A percentile compares a stretch with the other conserved stretches of the same genome.
phyloP scores from a whole-genome alignment of 2,329 filamentous ascomycete genomes.

The Colletotrichum shisoi region DNA sequence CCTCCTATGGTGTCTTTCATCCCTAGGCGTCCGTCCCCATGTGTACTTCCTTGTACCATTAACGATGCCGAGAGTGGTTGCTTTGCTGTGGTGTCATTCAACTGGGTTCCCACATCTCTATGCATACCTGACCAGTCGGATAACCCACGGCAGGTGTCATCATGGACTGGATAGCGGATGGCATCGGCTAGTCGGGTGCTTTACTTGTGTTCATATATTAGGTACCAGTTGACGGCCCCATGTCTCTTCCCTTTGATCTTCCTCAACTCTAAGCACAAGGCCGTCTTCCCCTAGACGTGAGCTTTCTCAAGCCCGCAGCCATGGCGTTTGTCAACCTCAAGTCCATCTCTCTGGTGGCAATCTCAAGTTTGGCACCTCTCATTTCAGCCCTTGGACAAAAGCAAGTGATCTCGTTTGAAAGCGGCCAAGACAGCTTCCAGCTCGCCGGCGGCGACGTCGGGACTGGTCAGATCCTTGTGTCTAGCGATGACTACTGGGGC shows the following conservation, averaged over 20 bases:
- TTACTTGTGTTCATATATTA: constrained; percentile 20
- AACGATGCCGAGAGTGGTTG: constrained; percentile 15
- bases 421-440: constrained; percentile 44
- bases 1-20: constrained; percentile 10
- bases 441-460: constrained; percentile 50
- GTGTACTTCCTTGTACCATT: constrained; percentile 8
- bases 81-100: constrained; percentile 19
- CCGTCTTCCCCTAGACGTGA: not conserved
- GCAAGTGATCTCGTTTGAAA: constrained; percentile 55
- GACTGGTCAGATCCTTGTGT: constrained; percentile 62
- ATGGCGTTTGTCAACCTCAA: constrained; percentile 32
- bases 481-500: constrained; percentile 69
- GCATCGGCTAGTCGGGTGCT: constrained; percentile 3
- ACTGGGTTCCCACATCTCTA: constrained; percentile 15
- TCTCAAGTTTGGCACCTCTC: constrained; percentile 41
- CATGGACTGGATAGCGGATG: constrained; percentile 6
- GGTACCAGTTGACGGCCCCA: not conserved
- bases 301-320: constrained; percentile 1
- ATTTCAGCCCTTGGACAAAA: constrained; percentile 58
- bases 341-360: constrained; percentile 37
- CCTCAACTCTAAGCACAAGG: not conserved
- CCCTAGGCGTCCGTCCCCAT: constrained; percentile 17
- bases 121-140: constrained; percentile 23
- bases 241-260: not conserved
- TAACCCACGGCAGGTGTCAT: constrained; percentile 27